phyloP scores from a whole-genome alignment of 2,329 filamentous ascomycete species.

The Phialophora expanda region DNA sequence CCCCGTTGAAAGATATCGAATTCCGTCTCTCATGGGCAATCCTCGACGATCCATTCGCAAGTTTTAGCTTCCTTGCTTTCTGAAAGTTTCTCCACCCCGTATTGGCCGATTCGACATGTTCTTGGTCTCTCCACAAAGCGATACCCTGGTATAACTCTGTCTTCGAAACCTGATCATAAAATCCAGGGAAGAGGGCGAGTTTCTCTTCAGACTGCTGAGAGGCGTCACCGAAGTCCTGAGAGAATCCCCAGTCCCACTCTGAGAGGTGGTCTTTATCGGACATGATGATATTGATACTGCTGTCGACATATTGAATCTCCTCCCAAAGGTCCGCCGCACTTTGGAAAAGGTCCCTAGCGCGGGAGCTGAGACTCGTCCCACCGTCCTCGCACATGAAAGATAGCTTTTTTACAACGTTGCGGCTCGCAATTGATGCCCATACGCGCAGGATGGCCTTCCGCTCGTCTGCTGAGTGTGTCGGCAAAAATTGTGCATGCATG shows the following conservation, averaged over 20 bases:
- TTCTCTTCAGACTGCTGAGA: not conserved
- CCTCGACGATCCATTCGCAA: not conserved
- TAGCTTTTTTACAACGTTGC: not conserved
- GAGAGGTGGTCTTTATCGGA: not conserved
- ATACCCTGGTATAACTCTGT: not conserved
- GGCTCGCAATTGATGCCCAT: not conserved
- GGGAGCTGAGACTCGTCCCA: not conserved
- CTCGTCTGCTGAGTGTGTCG: not conserved
- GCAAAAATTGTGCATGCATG: not conserved
- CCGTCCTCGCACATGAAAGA: conserved; percentile 1
- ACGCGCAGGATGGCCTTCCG: not conserved
- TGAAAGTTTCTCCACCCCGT: not conserved
- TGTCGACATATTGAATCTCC: not conserved
- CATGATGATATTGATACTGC: not conserved
- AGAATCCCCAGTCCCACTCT: not conserved
- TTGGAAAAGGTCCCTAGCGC: not conserved
- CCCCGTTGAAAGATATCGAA: not conserved
- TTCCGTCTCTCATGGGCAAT: not conserved
- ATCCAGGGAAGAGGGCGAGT: not conserved
- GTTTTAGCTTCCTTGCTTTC: not conserved
- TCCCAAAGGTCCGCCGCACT: not conserved
- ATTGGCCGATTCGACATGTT: not conserved
- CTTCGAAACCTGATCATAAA: not conserved
- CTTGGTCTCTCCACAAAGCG: conserved; percentile 1
- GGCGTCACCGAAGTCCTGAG: not conserved